These are phyloP conservation scores for Verticillium dahliae DNA, from an alignment of 2,329 filamentous ascomycete genomes.

Conservation along the genomic window DNA sequence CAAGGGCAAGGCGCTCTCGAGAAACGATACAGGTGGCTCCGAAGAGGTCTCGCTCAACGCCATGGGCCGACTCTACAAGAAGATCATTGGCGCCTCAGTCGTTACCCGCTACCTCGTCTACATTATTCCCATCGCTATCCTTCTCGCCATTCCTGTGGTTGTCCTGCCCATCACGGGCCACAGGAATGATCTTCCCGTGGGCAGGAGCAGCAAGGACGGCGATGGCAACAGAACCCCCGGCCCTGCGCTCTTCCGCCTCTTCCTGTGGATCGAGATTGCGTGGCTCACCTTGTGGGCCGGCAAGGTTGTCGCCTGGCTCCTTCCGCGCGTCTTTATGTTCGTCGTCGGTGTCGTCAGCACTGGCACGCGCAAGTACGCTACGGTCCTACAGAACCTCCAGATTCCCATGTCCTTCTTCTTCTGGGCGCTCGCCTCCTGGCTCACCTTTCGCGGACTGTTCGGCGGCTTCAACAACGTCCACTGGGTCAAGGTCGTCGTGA, in stretches of 20 bases:
- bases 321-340: constrained; percentile 61
- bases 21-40: constrained; percentile 35
- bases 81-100: constrained; percentile 56
- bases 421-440: constrained; percentile 57
- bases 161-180: constrained; percentile 41
- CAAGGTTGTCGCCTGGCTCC: constrained; percentile 55
- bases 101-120: constrained; percentile 63
- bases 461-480: constrained; percentile 25
- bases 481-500: constrained; percentile 55
- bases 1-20: constrained; percentile 36
- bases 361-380: constrained; percentile 64
- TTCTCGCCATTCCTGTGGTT: constrained; percentile 57
- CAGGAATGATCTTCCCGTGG: constrained; percentile 4
- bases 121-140: constrained; percentile 54
- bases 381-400: constrained; percentile 56
- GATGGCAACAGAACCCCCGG: constrained; percentile 16
- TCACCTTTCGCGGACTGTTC: constrained; percentile 55
- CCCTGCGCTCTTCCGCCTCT: constrained; percentile 52
- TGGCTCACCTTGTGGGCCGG: constrained; percentile 63
- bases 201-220: background rate
- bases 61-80: constrained; percentile 60
- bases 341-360: constrained; percentile 63
- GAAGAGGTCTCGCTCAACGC: constrained; percentile 54
- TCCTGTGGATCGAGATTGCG: constrained; percentile 62
- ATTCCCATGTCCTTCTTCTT: constrained; percentile 63